phyloP scores from a whole-genome alignment of 2,329 filamentous ascomycete genomes.

The Alternaria novae-zelandiae region DNA sequence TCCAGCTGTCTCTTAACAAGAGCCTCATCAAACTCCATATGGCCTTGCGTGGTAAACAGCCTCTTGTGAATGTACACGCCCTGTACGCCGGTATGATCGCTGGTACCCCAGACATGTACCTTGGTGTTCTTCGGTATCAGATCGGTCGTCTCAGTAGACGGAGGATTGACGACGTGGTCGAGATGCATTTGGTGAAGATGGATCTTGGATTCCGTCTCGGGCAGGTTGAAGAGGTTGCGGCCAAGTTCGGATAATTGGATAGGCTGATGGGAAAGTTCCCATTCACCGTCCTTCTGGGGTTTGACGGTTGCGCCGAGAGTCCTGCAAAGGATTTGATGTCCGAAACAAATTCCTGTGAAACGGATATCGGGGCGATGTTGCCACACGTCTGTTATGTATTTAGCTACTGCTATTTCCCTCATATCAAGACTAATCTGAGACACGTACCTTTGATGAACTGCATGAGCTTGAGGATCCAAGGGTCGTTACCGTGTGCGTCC shows the following conservation, averaged over 20 bases:
- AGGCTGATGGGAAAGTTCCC: conserved; percentile 55
- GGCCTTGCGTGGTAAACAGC: conserved; percentile 56
- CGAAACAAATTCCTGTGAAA: conserved; percentile 58
- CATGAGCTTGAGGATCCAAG: conserved; percentile 54
- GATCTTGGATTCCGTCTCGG: conserved; percentile 40
- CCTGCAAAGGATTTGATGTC: conserved; percentile 56
- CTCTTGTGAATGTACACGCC: conserved; percentile 54
- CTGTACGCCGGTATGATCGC: conserved; percentile 54
- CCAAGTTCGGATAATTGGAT: conserved; percentile 52
- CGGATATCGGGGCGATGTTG: conserved; percentile 58
- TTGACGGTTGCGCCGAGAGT: conserved; percentile 51
- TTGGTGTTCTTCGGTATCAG: conserved; percentile 44
- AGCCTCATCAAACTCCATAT: conserved; percentile 55
- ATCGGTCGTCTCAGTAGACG: conserved; percentile 30
- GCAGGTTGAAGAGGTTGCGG: conserved; percentile 49
- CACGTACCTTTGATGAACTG: conserved; percentile 54
- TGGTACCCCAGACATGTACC: conserved; percentile 58
- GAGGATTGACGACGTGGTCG: conserved; percentile 51
- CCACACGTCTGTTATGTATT: conserved; percentile 55
- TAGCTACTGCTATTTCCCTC: not conserved
- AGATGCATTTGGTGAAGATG: conserved; percentile 58
- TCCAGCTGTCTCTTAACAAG: conserved; percentile 56
- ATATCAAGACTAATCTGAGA: not conserved
- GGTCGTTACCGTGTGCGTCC: conserved; percentile 55
- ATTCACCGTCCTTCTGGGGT: conserved; percentile 49